Base-by-base conservation (phyloP, 2,329 filamentous ascomycete genomes). In the Clarireedia homoeocarpa region DNA sequence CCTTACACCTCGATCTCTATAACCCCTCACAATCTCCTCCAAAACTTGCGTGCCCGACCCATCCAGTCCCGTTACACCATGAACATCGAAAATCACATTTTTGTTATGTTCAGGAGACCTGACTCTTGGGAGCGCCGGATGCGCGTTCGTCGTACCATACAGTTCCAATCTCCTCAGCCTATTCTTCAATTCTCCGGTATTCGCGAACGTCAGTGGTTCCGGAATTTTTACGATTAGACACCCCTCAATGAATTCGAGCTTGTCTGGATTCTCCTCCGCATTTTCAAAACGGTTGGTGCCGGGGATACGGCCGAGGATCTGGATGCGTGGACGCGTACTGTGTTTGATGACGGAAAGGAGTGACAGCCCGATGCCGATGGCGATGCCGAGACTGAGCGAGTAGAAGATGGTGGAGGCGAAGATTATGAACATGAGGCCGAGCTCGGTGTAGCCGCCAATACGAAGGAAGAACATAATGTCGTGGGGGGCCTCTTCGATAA, bases 181-280 rank as follows among this genome's bases (percentile, higher is more conserved):
- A 52, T 85, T 86, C 71, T 95, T 95, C 46, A 99, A 76, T 63
- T 94, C 89, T 48, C 91, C 94, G 0, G 94, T 97, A 70, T 99
- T 99, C 67, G 92, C 92, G 70, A 99, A 99, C 0, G 92, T 97
- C 51, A 99, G 76, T 0, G 94, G 94, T 69, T 99, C 94, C 0
- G 94, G 92, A 55, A 99, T 97, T 76, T 97, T 97, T 66, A 97
- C 90, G 58, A 99, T 96, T 9, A 99, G 76, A 59, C 89, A 95
- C 15, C 92, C 89, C 62, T 96, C 91, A 53, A 96, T 81, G 65
- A 95, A 91, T 69, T 97, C 92, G 3, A 97, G 77, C 27, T 80
- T 78, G 46, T 86, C 83, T 0, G 85, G 81, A 55, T 88, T 81
- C 0, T 85, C 75, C 65, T 85, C 91, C 1, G 91, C 91, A 65